phyloP scores from a whole-genome alignment of 1,284 basidiomycete species.

The Ganoderma resinaceum region DNA sequence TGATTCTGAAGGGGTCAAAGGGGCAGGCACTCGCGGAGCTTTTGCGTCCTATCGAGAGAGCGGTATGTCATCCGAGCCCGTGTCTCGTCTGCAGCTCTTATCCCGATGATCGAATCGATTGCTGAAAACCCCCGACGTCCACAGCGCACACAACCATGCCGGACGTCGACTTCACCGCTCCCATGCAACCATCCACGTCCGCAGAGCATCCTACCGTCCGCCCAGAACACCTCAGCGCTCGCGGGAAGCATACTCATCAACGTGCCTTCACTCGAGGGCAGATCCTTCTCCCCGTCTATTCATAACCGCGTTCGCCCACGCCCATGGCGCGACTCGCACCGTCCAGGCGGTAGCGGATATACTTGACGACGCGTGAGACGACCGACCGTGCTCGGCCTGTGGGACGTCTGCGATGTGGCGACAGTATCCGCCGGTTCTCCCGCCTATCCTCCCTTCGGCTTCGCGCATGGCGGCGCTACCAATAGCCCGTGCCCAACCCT shows the following conservation, averaged over 20 bases:
- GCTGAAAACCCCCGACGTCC: conserved; percentile 7
- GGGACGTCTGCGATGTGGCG: not conserved
- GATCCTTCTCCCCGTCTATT: conserved; percentile 19
- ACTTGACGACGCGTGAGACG: conserved; percentile 18
- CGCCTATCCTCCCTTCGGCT: not conserved
- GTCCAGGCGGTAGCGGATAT: conserved; percentile 10
- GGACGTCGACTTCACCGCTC: not conserved
- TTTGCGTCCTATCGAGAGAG: conserved; percentile 15
- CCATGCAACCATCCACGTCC: not conserved
- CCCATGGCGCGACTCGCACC: conserved; percentile 22
- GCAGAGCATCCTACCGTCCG: not conserved
- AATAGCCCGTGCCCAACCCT: conserved; percentile 12
- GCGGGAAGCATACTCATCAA: conserved; percentile 15
- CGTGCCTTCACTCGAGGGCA: conserved; percentile 18
- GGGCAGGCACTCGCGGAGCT: conserved; percentile 30
- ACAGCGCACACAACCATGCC: conserved; percentile 6
- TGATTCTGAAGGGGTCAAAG: conserved; percentile 22
- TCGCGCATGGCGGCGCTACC: conserved; percentile 4
- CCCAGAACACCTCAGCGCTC: not conserved
- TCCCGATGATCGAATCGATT: conserved; percentile 13
- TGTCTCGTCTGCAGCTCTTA: not conserved
- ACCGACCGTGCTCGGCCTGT: conserved; percentile 6
- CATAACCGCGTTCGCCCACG: conserved; percentile 22
- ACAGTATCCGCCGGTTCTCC: not conserved
- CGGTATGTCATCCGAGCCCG: conserved; percentile 24